Evolutionary conservation across 2,329 filamentous ascomycete species (phyloP), one percentile per base, ranked within the genome.

Genomic region (Aureobasidium pullulans): DNA sequence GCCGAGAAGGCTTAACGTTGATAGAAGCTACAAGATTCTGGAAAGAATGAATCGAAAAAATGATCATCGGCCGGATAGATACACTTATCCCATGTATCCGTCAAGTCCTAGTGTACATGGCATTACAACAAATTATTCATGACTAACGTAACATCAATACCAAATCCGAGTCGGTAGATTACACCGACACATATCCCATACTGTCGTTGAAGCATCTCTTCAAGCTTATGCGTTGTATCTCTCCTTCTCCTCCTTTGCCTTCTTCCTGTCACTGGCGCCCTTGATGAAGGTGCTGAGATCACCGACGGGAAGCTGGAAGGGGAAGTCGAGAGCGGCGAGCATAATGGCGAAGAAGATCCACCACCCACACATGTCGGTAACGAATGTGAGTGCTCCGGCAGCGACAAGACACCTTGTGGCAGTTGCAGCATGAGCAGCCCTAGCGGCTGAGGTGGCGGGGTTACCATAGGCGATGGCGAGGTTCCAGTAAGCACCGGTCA

Each of bases 401-500:
- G 75, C 75, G 52, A 76, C 64, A 19, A 65, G 62, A 19, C 75
- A 65, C 36, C 64, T 66, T 0, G 52, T 19, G 1, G 69, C 69
- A 6, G 67, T 61, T 0, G 66, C 73, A 1, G 63, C 43, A 36
- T 69, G 68, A n/a, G 73, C 71, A 10, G 29, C 43, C 6, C 15
- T 42, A 7, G 47, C 56, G 2, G 47, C 57, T n/a, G 47, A 39
- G 7, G 11, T 15, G 11, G 37, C 15, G 19, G 34, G 13, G 15
- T 50, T 62, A 0, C 66, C 63, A 31, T 75, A 71, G 0, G 67
- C 73, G 16, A 73, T 64, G 3, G 83, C 84, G 8, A 79, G 66
- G 16, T 81, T 70, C 77, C 81, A 87, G 71, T 84, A 88, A 0
- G 79, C 79, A 2, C 77, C 84, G 0, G 85, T 79, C 34, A 90